A percentile compares a stretch with the other conserved stretches of the same genome.
phyloP scores from a whole-genome alignment of 192 early-diverging fungal species.

The Backusella parvicylindrica region DNA sequence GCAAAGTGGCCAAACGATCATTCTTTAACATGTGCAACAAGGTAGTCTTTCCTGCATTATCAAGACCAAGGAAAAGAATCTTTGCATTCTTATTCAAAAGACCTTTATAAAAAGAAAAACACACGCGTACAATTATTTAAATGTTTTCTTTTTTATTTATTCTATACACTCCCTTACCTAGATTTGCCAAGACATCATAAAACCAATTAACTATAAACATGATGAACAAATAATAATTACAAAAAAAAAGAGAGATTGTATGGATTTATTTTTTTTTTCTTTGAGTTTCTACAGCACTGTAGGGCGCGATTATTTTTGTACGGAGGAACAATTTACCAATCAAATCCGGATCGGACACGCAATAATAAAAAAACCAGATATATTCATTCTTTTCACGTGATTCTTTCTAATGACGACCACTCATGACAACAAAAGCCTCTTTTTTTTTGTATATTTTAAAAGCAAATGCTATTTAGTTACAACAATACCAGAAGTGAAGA shows the following conservation, averaged over 20 bases:
- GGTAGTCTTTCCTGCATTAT: conserved; percentile 93
- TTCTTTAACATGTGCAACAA: conserved; percentile 99
- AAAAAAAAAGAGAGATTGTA: not conserved
- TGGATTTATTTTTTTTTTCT: not conserved
- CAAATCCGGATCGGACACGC: not conserved
- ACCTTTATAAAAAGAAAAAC: conserved; percentile 49
- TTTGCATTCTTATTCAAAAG: conserved; percentile 99
- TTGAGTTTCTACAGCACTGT: not conserved
- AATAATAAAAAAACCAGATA: not conserved
- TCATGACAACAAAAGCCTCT: not conserved
- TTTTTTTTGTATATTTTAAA: too few relatives aligned
- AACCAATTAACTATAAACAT: conserved; percentile 99
- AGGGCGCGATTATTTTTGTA: not conserved
- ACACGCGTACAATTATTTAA: not conserved
- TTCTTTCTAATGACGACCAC: not conserved
- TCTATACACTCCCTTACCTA: conserved; percentile 62
- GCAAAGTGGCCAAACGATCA: conserved; percentile 89
- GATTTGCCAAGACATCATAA: conserved; percentile 83
- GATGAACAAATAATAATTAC: conserved; percentile 4
- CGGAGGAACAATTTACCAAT: conserved; percentile 3
- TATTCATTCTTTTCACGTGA: not conserved
- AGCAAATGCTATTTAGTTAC: too few relatives aligned
- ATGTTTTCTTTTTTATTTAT: not conserved
- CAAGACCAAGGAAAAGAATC: conserved; percentile 97
- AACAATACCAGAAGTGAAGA: too few relatives aligned